Base-by-base conservation (phyloP, 169 alveolate genomes). In the Theileria equi region DNA sequence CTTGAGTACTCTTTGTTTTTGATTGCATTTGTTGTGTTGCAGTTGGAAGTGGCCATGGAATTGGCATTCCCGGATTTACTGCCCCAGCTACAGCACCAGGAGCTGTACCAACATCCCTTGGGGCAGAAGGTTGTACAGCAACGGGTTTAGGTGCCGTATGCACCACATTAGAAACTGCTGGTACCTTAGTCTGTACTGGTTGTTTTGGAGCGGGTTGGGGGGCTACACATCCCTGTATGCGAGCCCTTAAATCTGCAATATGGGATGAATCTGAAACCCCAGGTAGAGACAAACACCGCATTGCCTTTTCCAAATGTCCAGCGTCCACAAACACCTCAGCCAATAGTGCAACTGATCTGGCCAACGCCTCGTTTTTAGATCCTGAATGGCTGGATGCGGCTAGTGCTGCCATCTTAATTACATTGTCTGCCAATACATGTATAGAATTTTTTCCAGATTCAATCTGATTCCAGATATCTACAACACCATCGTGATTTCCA, bases 41-140 rank as follows among this genome's bases (percentile, higher is more conserved):
- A 19, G 94, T 90, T 36, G 94, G 94, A n/a, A 88, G 60, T 28
- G 94, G 94, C 94, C 94, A 90, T 13, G 94, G 94, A 31, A 90
- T 90, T 4, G 94, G 94, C 94, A 90, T 90, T 25, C 94, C 94
- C 1, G 94, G 94, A 35, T 86, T 69, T 72, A 90, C 82, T 5
- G 92, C 89, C 23, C 83, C 63, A 3, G 94, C 94, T 4, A 88
- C 94, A 5, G 93, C 93, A 2, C 86, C 88, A 4, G 94, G 94
- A 21, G 94, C 92, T 36, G 45, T 34, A 45, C 19, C 26, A 25
- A 29, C 54, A 45, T 25, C 54, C 26, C 54, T 34, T 1, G 25
- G 54, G 25, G 28, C 54, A 41, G 50, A 1, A 41, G 50, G 21
- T 41, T 41, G 50, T 19, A 25, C 21, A 19, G 50, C 3, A 41